Conservation (phyloP, 805 yeast species). For the Brettanomyces naardenensis region DNA sequence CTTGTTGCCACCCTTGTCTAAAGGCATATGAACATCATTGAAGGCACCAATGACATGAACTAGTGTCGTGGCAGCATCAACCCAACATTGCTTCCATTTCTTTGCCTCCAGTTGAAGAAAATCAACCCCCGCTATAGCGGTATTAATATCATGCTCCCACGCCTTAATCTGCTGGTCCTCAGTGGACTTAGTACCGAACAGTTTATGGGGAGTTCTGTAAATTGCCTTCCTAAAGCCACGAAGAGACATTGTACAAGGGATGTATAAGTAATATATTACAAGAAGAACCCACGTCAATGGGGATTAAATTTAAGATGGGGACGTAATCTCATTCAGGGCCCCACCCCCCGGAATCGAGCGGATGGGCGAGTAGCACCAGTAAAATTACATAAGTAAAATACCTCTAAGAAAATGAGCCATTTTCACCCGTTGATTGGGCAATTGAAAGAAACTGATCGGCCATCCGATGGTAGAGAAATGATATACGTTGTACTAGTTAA, state of each 20-base stretch:
- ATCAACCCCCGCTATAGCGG: conserved; percentile 35
- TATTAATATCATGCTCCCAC: conserved; percentile 36
- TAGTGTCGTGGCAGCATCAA: conserved; percentile 26
- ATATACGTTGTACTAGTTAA: too few species aligned
- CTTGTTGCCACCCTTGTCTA: conserved; percentile 21
- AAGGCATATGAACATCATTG: conserved; percentile 28
- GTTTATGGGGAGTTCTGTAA: conserved; percentile 28
- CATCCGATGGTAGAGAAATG: too few species aligned
- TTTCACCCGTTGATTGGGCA: too few species aligned
- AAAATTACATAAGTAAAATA: too few species aligned
- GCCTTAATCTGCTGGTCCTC: conserved; percentile 34
- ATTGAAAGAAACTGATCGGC: too few species aligned
- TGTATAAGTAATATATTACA: too few species aligned
- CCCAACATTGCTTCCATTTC: conserved; percentile 22
- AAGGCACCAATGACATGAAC: conserved; percentile 26
- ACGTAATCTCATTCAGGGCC: too few species aligned
- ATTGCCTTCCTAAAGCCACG: conserved; percentile 30
- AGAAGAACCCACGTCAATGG: too few species aligned
- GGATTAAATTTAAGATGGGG: too few species aligned
- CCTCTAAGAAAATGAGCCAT: too few species aligned
- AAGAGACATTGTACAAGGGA: conserved; percentile 23
- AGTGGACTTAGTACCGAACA: conserved; percentile 23
- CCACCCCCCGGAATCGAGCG: too few species aligned
- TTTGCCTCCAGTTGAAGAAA: conserved; percentile 27
- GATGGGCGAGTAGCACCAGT: too few species aligned